Evolutionary conservation across 305 asterid genomes (phyloP).

Genomic region (Monarda citriodora): DNA sequence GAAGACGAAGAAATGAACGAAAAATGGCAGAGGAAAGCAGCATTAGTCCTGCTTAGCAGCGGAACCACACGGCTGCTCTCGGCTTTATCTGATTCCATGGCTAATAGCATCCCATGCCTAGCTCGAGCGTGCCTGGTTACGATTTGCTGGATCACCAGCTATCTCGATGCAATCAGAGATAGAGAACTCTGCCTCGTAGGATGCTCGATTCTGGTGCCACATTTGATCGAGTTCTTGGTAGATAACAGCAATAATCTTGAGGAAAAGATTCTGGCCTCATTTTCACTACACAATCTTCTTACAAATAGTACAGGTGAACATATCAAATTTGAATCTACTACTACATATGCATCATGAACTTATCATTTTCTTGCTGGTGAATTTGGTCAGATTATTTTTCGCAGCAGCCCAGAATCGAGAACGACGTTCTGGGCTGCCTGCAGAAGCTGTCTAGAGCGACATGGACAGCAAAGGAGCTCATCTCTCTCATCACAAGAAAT

Average conservation of each 20-base stretch:
- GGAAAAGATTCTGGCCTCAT: conserved; percentile 75
- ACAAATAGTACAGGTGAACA: conserved; percentile 57
- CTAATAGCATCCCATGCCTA: conserved; percentile 66
- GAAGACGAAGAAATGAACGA: conserved; percentile 51
- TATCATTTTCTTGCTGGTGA: not conserved
- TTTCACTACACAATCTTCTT: conserved; percentile 58
- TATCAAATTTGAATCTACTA: not conserved
- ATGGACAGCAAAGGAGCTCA: conserved; percentile 78
- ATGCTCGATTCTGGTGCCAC: conserved; percentile 55
- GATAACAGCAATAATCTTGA: conserved; percentile 39
- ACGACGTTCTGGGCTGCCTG: conserved; percentile 40
- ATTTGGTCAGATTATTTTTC: conserved; percentile 43
- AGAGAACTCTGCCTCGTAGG: conserved; percentile 36
- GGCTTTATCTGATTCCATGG: conserved; percentile 63
- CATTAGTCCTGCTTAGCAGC: conserved; percentile 42
- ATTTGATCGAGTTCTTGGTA: conserved; percentile 36
- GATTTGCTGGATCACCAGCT: conserved; percentile 68
- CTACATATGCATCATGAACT: not conserved
- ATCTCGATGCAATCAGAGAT: conserved; percentile 38
- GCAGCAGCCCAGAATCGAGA: conserved; percentile 19
- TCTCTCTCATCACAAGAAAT: conserved; percentile 29
- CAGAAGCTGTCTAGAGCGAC: conserved; percentile 51
- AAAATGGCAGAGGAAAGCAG: conserved; percentile 56
- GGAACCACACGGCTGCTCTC: conserved; percentile 45
- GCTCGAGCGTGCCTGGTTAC: conserved; percentile 80